These are phyloP conservation scores for Pythium phragmiticola DNA, from an alignment of 352 stramenopile genomes.

Conservation along the genomic window DNA sequence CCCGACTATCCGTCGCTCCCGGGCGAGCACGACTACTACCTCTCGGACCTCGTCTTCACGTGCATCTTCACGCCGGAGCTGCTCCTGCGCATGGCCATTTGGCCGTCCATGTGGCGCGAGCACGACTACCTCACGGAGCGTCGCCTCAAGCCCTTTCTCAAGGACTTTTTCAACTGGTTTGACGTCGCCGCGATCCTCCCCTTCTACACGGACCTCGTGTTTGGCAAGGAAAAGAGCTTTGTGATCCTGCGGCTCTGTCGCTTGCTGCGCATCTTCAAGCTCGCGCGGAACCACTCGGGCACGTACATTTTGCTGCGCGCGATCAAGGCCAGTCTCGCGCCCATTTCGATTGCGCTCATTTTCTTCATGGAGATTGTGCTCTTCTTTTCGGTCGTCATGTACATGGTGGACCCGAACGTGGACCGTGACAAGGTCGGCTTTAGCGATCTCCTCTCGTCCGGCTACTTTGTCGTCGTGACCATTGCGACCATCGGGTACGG, in stretches of 20 bases:
- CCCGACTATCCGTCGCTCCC: conserved; percentile 67
- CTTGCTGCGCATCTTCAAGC: conserved; percentile 78
- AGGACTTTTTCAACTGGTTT: conserved; percentile 84
- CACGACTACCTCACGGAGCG: conserved; percentile 69
- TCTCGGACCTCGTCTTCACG: conserved; percentile 71
- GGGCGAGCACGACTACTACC: conserved; percentile 45
- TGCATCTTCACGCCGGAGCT: conserved; percentile 70
- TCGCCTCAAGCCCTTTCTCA: conserved; percentile 62
- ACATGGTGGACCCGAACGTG: conserved; percentile 73
- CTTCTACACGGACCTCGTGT: conserved; percentile 75
- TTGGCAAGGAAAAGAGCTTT: conserved; percentile 73
- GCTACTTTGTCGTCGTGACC: conserved; percentile 78
- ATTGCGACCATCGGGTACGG: conserved; percentile 77
- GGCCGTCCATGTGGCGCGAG: conserved; percentile 70
- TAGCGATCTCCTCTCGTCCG: conserved; percentile 66
- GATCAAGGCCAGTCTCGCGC: conserved; percentile 68
- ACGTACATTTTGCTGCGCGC: conserved; percentile 77
- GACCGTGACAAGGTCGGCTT: conserved; percentile 64
- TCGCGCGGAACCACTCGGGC: conserved; percentile 73
- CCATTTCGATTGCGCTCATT: conserved; percentile 77
- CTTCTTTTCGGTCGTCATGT: conserved; percentile 80
- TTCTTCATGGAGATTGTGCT: conserved; percentile 83
- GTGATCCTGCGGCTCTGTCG: conserved; percentile 68
- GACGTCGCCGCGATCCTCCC: conserved; percentile 65
- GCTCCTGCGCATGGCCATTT: conserved; percentile 67